phyloP scores from a whole-genome alignment of 164 flowering plant genomes.

The Annona squamosa region DNA sequence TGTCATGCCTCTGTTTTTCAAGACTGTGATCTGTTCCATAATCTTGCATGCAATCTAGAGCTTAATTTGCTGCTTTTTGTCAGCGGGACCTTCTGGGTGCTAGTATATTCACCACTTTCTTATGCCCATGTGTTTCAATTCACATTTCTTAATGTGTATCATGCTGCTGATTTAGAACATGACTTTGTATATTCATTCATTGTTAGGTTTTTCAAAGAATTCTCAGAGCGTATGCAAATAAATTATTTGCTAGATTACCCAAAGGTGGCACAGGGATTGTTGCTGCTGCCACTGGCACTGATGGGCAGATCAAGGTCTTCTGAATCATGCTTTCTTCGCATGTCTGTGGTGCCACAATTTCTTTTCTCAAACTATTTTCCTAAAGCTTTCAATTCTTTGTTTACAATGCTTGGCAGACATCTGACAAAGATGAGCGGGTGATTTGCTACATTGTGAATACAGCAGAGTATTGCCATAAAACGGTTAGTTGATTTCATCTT shows the following conservation, averaged over 20 bases:
- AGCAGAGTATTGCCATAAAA: constrained; percentile 93
- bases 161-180: background rate
- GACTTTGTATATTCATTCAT: background rate
- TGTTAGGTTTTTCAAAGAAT: constrained; percentile 79
- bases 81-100: too few relatives aligned
- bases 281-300: constrained; percentile 98
- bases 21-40: too few relatives aligned
- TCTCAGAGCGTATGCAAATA: constrained; percentile 85
- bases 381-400: constrained; percentile 3
- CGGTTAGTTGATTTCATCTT: constrained; percentile 46
- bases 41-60: too few relatives aligned
- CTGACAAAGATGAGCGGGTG: constrained; percentile 83
- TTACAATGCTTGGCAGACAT: constrained; percentile 44
- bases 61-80: too few relatives aligned
- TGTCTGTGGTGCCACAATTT: background rate
- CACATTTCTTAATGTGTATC: background rate
- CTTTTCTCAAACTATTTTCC: constrained; percentile 4
- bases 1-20: too few relatives aligned
- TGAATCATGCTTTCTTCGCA: constrained; percentile 5
- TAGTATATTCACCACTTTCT: too few relatives aligned
- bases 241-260: constrained; percentile 76
- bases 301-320: constrained; percentile 92
- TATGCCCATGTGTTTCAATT: too few relatives aligned
- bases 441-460: constrained; percentile 92
- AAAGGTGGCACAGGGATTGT: constrained; percentile 93